Conservation (phyloP, 2,329 filamentous ascomycete genomes). For the Chaetomium sp. region DNA sequence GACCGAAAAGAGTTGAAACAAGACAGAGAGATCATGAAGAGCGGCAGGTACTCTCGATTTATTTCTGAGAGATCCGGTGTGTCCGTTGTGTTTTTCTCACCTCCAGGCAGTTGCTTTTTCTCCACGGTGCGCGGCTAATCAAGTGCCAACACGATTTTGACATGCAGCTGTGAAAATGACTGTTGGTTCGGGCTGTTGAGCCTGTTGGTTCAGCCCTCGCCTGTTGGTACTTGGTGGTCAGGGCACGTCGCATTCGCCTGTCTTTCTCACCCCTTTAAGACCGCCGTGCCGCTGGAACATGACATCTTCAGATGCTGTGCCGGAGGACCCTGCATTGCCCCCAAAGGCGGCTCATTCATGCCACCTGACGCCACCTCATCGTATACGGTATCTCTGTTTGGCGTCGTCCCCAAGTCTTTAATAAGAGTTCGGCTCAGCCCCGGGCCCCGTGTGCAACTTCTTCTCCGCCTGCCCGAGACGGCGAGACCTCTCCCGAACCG, state of each 20-base stretch:
- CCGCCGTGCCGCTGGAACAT: slow-evolving; percentile 12
- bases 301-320: slow-evolving; percentile 12
- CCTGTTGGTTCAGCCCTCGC: slow-evolving; percentile 1
- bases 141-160: background rate
- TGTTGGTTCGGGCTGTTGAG: slow-evolving; percentile 2
- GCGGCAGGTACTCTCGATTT: no score
- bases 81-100: background rate
- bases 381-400: slow-evolving; percentile 16
- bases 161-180: background rate
- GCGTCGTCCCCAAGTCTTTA: background rate
- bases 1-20: background rate
- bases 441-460: background rate
- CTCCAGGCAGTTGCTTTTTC: background rate
- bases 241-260: background rate
- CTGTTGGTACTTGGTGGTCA: background rate
- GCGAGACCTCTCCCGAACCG: background rate
- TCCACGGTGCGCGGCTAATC: background rate
- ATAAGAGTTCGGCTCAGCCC: background rate
- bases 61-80: background rate
- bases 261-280: background rate
- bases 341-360: background rate
- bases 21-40: no score
- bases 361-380: slow-evolving; percentile 2
- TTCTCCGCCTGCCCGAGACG: background rate
- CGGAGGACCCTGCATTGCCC: background rate